These are phyloP conservation scores for Emydomyces testavorans DNA, from an alignment of 2,329 filamentous ascomycete genomes.

Conservation along the genomic window DNA sequence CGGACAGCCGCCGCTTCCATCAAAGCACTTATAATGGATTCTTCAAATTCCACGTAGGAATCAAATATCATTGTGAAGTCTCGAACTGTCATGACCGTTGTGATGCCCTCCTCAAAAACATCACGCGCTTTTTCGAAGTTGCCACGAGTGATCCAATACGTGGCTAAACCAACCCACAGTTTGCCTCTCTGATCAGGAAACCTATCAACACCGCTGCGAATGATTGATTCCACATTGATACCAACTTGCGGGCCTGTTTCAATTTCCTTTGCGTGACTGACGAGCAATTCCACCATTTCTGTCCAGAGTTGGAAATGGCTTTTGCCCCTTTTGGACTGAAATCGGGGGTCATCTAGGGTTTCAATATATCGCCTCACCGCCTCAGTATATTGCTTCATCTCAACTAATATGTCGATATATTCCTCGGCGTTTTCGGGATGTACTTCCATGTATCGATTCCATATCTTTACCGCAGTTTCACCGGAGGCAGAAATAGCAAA, in stretches of 20 bases:
- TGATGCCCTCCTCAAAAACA: conserved; percentile 90
- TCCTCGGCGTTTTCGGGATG: conserved; percentile 93
- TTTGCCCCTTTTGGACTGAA: conserved; percentile 85
- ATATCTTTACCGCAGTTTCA: conserved; percentile 81
- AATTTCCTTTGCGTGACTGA: conserved; percentile 78
- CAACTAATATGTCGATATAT: conserved; percentile 77
- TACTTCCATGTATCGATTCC: conserved; percentile 92
- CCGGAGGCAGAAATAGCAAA: conserved; percentile 88
- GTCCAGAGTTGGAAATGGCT: conserved; percentile 95
- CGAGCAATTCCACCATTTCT: conserved; percentile 90
- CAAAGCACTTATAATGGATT: conserved; percentile 80
- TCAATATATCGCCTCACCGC: conserved; percentile 85
- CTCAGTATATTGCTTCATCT: conserved; percentile 76
- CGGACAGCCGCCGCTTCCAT: conserved; percentile 78
- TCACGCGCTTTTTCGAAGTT: conserved; percentile 89
- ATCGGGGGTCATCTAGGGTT: conserved; percentile 78
- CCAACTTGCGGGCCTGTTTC: conserved; percentile 68
- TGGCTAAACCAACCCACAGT: conserved; percentile 85
- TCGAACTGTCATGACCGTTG: conserved; percentile 95
- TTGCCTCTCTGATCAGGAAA: conserved; percentile 93
- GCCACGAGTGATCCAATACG: conserved; percentile 89
- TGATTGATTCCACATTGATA: conserved; percentile 83
- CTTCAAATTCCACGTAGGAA: conserved; percentile 91
- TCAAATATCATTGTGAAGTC: conserved; percentile 97
- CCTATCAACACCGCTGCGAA: conserved; percentile 77